Evolutionary conservation across 208 protist species (phyloP).

Genomic region (Giardia muris): DNA sequence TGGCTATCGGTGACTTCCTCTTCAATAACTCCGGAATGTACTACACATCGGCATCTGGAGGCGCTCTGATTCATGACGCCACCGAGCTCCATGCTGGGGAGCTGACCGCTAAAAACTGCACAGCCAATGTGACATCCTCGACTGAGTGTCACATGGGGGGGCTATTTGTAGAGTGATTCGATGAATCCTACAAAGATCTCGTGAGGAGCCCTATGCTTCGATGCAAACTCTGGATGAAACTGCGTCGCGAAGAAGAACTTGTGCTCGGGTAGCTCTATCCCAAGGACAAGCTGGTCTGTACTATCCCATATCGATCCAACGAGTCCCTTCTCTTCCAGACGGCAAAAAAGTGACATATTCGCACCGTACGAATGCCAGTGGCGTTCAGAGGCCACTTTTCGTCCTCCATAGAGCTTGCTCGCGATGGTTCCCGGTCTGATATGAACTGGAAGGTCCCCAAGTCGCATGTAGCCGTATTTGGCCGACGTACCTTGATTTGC

Average conservation of each 20-base stretch:
- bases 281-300: neutral
- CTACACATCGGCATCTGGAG: too few relatives aligned
- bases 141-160: too few relatives aligned
- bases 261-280: neutral
- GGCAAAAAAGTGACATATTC: neutral
- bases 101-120: too few relatives aligned
- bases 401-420: neutral
- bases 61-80: too few relatives aligned
- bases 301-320: neutral
- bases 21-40: too few relatives aligned
- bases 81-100: too few relatives aligned
- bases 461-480: neutral
- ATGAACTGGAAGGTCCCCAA: neutral
- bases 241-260: neutral
- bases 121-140: too few relatives aligned
- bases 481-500: neutral
- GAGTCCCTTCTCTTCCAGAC: neutral
- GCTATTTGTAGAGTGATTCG: neutral
- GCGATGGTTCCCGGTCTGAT: neutral
- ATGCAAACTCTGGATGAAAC: constrained; percentile 3
- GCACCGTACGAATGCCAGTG: neutral
- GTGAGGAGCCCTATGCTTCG: neutral
- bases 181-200: neutral
- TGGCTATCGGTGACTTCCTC: too few relatives aligned
- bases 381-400: neutral